Evolutionary conservation across 371 early-diverging fungal species (phyloP).

Genomic region (Rhizopus microsporus): DNA sequence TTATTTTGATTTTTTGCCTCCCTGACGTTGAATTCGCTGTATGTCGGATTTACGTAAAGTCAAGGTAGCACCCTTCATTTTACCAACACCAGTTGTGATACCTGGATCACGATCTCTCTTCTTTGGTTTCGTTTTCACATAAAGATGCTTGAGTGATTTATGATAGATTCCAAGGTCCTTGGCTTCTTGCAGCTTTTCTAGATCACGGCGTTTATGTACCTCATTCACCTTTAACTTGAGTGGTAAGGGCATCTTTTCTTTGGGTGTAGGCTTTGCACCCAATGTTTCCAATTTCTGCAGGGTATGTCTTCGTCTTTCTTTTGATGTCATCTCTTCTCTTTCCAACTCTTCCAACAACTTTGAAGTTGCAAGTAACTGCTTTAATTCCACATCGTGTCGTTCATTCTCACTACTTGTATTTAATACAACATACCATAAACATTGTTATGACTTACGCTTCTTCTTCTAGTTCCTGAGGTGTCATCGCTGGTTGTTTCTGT

Average conservation of each 20-base stretch:
- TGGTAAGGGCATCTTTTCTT: constrained; percentile 30
- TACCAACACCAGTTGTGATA: constrained; percentile 46
- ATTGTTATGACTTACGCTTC: constrained; percentile 29
- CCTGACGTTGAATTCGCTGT: constrained; percentile 31
- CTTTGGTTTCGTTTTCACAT: constrained; percentile 37
- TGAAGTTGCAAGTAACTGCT: constrained; percentile 40
- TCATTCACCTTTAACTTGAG: constrained; percentile 35
- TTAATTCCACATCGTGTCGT: constrained; percentile 41
- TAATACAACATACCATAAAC: neutral
- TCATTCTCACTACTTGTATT: constrained; percentile 32
- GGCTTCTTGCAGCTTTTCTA: constrained; percentile 39
- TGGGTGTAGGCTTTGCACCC: constrained; percentile 33
- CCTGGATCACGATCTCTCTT: constrained; percentile 45
- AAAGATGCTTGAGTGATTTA: constrained; percentile 45
- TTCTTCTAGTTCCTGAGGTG: constrained; percentile 33
- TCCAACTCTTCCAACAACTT: constrained; percentile 49
- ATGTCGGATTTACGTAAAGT: constrained; percentile 35
- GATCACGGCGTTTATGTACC: constrained; percentile 21
- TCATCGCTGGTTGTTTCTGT: constrained; percentile 15
- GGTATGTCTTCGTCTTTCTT: constrained; percentile 42
- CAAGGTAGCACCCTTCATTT: constrained; percentile 47
- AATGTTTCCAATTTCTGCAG: constrained; percentile 44
- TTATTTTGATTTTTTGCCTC: constrained; percentile 18
- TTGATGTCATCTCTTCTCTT: constrained; percentile 47
- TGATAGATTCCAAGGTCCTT: constrained; percentile 50